Evolutionary conservation across 768 basidiomycete species (phyloP), one percentile per base, ranked within the genome.

Genomic region (Hypsizygus marmoreus): DNA sequence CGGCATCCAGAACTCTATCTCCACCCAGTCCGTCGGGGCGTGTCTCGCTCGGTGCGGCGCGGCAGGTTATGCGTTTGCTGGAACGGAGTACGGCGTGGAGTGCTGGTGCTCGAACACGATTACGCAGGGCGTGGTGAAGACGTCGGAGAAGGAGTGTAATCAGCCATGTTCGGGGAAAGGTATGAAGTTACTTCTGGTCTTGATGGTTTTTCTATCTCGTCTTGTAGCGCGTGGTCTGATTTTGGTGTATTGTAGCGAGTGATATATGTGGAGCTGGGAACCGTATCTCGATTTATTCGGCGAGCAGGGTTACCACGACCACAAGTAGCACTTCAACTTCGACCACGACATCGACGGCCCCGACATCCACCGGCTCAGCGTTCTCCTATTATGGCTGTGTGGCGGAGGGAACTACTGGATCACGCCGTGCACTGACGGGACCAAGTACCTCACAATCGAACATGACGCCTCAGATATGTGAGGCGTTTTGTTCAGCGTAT

Each of bases 401-500:
- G 7, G 65, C 63, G 10, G 67, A 68, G 34, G 68, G 67, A 6
- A 66, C 65, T 2, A 58, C 62, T 12, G 65, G 64, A 7, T 51
- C 52, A 13, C 64, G 68, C 17, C 66, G 67, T 7, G 60, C 68
- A 12, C 60, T 70, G 35, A 65, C 61, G 4, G 62, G 51, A 1
- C 45, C 60, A 12, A 60, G 55, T 34, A 66, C 54, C 40, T 43
- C 51, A 4, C 53, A 53, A 32, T 14, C 49, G 3, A 50, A 61
- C 26, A 70, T 70, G 68, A 69, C 67, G 0, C 62, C 65, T 16
- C 51, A 56, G 34, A 32, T 55, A 6, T 70, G 68, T 38, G 63
- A 67, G 44, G 37, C 47, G 6, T 55, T 68, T 6, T 68, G 69
- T 43, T 35, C 47, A 19, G 58, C 52, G n/a, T 70, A 57, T 41